Percentiles rank a stretch among this genome's conserved stretches.
phyloP scores from a whole-genome alignment of 306 rosid species.

The Dryas octopetala region DNA sequence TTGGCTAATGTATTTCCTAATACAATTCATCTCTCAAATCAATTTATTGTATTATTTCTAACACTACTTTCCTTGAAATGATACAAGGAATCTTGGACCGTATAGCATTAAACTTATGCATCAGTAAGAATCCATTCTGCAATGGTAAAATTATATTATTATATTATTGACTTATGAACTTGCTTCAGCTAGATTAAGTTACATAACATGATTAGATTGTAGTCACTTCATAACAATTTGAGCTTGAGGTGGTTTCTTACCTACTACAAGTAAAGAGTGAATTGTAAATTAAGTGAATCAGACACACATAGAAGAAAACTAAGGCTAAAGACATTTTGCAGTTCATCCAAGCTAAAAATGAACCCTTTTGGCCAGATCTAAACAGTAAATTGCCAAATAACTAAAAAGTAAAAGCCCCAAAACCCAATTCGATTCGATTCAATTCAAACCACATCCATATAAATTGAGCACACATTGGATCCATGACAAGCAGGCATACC shows the following conservation, averaged over 20 bases:
- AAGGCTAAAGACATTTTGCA: not conserved
- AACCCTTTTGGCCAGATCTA: not conserved
- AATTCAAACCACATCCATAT: not conserved
- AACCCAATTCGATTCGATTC: slow-evolving; percentile 12
- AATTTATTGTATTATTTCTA: not conserved
- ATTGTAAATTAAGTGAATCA: not conserved
- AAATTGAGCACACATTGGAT: slow-evolving; percentile 12
- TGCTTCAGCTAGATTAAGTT: slow-evolving; percentile 5
- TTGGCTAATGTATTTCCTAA: too few relatives aligned
- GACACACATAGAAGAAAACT: not conserved
- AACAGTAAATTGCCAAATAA: not conserved
- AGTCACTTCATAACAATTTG: not conserved
- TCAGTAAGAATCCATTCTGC: not conserved
- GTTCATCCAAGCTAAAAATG: not conserved
- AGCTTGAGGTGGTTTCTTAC: not conserved
- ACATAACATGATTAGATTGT: not conserved
- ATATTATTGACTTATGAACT: not conserved
- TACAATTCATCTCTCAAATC: too few relatives aligned
- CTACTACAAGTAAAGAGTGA: not conserved
- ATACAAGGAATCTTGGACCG: not conserved
- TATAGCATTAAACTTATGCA: not conserved
- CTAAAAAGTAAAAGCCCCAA: not conserved
- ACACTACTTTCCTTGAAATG: not conserved
- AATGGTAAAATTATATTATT: not conserved
- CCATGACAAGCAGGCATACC: slow-evolving; percentile 36